phyloP scores from a whole-genome alignment of 148 eudicot species.

The Selenicereus undatus region DNA sequence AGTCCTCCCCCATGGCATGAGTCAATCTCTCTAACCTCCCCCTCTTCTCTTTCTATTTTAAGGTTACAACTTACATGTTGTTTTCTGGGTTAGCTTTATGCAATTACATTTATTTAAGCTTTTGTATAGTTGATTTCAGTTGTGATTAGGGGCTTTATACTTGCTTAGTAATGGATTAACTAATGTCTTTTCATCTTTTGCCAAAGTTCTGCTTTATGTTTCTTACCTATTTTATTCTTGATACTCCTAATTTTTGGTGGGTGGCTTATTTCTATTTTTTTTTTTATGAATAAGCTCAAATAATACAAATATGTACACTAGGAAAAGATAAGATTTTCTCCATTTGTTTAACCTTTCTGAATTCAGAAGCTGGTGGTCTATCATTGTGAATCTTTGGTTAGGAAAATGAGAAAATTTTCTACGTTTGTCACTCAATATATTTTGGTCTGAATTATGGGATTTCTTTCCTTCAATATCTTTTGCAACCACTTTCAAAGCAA shows the following conservation, averaged over 20 bases:
- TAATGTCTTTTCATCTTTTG: slow-evolving; percentile 21
- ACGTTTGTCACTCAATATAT: neutral
- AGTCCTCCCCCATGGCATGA: slow-evolving; percentile 99
- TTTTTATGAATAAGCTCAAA: neutral
- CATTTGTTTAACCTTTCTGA: neutral
- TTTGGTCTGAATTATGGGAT: neutral
- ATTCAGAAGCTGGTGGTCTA: slow-evolving; percentile 3
- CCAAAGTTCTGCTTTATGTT: neutral
- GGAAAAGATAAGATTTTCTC: neutral
- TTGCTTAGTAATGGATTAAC: slow-evolving; percentile 15
- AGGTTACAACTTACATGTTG: slow-evolving; percentile 19
- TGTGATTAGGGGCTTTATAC: slow-evolving; percentile 10
- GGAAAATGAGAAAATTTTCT: neutral
- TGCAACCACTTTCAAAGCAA: no score
- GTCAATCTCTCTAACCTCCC: slow-evolving; percentile 31
- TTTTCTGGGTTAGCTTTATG: slow-evolving; percentile 12
- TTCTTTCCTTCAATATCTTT: no score
- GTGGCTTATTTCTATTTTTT: neutral
- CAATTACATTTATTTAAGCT: neutral
- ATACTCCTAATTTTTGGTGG: slow-evolving; percentile 21
- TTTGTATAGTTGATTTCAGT: slow-evolving; percentile 15
- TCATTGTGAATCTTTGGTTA: slow-evolving; percentile 7
- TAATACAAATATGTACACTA: neutral
- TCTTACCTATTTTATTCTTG: slow-evolving; percentile 8
- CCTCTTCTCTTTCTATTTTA: slow-evolving; percentile 9